phyloP scores from a whole-genome alignment of 2,329 filamentous ascomycete genomes.

The Venturia pyrina region DNA sequence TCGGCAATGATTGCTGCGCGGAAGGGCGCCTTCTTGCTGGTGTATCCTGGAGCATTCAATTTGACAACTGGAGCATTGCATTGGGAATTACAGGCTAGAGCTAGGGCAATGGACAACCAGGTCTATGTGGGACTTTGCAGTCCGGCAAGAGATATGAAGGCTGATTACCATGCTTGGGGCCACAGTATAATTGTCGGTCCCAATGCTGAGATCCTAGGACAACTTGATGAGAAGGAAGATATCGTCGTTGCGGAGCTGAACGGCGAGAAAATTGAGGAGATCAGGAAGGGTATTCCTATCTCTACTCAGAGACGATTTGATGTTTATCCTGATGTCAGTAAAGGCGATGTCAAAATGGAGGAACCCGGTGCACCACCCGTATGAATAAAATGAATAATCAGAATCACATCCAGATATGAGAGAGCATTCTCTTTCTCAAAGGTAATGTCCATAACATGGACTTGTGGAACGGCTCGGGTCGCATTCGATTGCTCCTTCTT shows the following conservation, averaged over 20 bases:
- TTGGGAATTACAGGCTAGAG: constrained; percentile 75
- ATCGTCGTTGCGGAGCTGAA: constrained; percentile 66
- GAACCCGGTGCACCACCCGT: constrained; percentile 8
- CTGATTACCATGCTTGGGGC: constrained; percentile 81
- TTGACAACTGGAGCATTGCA: constrained; percentile 84
- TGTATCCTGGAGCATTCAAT: constrained; percentile 98
- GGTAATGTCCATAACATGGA: background rate
- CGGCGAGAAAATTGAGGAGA: constrained; percentile 58
- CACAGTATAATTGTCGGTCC: constrained; percentile 86
- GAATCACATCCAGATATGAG: background rate
- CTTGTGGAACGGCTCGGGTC: background rate
- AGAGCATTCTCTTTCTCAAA: background rate
- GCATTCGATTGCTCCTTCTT: background rate
- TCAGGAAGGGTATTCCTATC: constrained; percentile 74
- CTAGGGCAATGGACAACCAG: constrained; percentile 86
- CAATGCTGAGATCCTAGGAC: constrained; percentile 68
- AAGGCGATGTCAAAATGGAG: constrained; percentile 29
- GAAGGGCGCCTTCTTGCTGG: constrained; percentile 72
- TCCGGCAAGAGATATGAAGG: constrained; percentile 68
- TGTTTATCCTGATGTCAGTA: constrained; percentile 83
- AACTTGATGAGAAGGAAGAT: constrained; percentile 69
- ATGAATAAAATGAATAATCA: background rate
- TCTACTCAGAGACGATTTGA: constrained; percentile 82
- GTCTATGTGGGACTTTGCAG: constrained; percentile 88
- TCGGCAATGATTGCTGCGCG: constrained; percentile 81